Conservation (phyloP, 805 yeast genomes). For the Yarrowia sp. region DNA sequence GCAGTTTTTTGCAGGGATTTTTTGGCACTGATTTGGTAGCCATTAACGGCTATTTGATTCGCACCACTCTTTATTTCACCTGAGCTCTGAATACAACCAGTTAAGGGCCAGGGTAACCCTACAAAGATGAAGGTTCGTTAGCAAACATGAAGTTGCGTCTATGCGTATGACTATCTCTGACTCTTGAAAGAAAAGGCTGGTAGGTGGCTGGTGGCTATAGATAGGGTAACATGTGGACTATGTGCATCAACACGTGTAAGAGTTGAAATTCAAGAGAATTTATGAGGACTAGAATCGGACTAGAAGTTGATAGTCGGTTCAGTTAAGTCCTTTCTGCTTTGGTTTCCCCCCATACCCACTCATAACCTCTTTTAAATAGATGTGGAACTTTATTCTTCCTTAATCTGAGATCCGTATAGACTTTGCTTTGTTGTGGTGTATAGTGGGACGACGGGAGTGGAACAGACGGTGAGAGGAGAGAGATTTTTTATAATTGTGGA, state of each 20-base stretch:
- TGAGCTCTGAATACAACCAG: neutral
- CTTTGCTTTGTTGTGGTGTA: neutral
- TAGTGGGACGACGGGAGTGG: neutral
- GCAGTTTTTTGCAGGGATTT: neutral
- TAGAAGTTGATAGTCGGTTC: too few species aligned
- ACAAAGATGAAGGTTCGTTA: neutral
- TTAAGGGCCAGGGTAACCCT: neutral
- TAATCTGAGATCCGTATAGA: conserved; percentile 12
- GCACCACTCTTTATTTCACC: too few species aligned
- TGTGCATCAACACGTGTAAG: neutral
- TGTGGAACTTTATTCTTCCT: neutral
- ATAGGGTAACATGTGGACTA: neutral
- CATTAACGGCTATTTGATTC: too few species aligned
- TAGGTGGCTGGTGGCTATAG: neutral
- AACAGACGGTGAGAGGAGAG: neutral
- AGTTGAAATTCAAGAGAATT: too few species aligned
- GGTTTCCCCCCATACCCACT: too few species aligned
- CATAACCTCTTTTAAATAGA: neutral
- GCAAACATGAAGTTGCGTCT: conserved; percentile 20
- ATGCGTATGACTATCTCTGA: neutral
- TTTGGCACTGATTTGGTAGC: too few species aligned
- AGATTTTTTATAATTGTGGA: neutral
- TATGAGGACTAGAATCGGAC: too few species aligned
- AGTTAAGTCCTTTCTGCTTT: too few species aligned
- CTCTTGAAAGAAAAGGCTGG: neutral